Base-by-base conservation (phyloP, 495 filamentous ascomycete species). In the Aspergillus steynii region DNA sequence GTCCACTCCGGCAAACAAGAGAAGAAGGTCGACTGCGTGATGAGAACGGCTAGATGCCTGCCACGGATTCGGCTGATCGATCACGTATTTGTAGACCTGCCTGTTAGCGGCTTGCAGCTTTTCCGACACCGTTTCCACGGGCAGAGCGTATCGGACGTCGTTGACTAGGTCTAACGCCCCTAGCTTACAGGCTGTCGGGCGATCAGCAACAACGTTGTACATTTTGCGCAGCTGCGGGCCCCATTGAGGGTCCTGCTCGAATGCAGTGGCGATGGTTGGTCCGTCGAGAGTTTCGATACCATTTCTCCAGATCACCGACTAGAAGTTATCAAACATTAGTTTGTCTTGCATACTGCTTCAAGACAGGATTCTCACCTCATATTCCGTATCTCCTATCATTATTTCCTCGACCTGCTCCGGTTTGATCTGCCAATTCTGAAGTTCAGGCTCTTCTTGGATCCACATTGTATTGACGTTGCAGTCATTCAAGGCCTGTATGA, bases 11-110 rank as follows among this genome's bases (percentile, higher is more conserved):
- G 66, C 75, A 53, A 80, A 80, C 0, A 80, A 63, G 56, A 78
- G 75, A 12, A 80, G 63, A 15, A 80, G 65, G 61, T 80, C 78
- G 7, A 80, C 75, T 0, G 77, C 78, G 58, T 80, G 78, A 50
- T 80, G 78, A 14, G 78, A 58, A 2, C 78, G 73, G 25, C 71
- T 74, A 5, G 77, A 78, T 14, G 71, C 46, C 46, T 78, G 76
- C 71, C 71, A 80, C n/a, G 78, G 78, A 56, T 80, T 80, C 0
- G 65, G 37, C 50, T 79, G 74, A 56, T 80, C 78, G 50, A 80
- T 53, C 1, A 79, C 62, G 50, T 80, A 80, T 37, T 70, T 67
- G 61, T 73, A 78, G 29, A 74, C 75, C 1, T 46, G 62, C 28
- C 75, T 77, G 10, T 66, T 63, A 2, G 66, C 66, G 7, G 64